Evolutionary conservation across 768 basidiomycete genomes (phyloP).

Genomic region (Favolaschia claudopus): DNA sequence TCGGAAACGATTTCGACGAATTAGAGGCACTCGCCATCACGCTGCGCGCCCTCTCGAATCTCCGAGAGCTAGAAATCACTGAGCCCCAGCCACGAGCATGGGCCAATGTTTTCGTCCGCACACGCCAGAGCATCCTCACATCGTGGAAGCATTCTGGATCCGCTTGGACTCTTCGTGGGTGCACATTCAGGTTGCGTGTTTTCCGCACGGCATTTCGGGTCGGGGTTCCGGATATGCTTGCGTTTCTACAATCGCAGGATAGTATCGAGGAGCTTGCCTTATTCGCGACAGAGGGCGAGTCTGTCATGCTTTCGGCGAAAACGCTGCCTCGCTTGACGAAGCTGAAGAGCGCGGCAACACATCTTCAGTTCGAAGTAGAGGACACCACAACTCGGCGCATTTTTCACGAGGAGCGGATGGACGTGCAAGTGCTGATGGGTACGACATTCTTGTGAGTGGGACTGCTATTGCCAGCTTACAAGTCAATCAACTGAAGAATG

Average conservation of each 20-base stretch:
- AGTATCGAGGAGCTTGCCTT: constrained; percentile 10
- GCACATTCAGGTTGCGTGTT: not conserved
- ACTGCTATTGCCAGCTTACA: no score
- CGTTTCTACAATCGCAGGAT: not conserved
- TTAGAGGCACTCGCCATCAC: not conserved
- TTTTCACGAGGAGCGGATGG: not conserved
- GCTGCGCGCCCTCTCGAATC: not conserved
- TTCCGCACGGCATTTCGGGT: constrained; percentile 1
- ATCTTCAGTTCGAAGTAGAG: not conserved
- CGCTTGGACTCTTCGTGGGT: not conserved
- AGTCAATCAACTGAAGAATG: no score
- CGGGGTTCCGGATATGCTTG: not conserved
- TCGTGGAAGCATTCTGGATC: not conserved
- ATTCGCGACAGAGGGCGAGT: not conserved
- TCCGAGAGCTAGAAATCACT: constrained; percentile 4
- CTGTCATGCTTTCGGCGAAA: not conserved
- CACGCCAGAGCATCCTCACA: not conserved
- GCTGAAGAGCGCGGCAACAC: not conserved
- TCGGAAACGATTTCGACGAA: not conserved
- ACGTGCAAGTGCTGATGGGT: no score
- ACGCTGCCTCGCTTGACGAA: not conserved
- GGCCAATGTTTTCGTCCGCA: not conserved
- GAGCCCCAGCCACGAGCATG: not conserved
- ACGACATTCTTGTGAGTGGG: no score
- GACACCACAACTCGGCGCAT: not conserved